Conservation (phyloP, 129 eudicot species). For the Oenanthe sinensis region DNA sequence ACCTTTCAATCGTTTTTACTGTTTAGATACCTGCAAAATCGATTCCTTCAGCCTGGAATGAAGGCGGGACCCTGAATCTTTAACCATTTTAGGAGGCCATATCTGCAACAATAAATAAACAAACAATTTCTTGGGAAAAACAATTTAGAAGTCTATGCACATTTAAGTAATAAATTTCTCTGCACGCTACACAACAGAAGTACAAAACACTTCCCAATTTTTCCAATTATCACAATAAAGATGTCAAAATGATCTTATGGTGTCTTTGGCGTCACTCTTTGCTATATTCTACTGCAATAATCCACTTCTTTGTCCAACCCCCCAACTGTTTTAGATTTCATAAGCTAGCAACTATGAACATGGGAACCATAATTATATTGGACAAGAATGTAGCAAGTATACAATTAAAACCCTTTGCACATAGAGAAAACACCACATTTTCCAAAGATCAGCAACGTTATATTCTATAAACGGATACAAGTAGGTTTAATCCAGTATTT, state of each 20-base stretch:
- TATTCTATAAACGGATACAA: neutral
- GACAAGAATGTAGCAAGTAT: neutral
- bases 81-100: conserved; percentile 98
- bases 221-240: neutral
- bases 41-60: conserved; percentile 84
- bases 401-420: neutral
- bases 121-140: neutral
- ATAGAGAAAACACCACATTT: neutral
- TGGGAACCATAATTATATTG: neutral
- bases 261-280: too few relatives aligned
- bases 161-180: neutral
- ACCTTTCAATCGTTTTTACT: neutral
- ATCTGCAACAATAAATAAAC: conserved; percentile 42
- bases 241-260: neutral
- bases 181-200: neutral
- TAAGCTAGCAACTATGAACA: neutral
- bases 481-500: neutral
- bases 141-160: neutral
- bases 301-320: neutral
- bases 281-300: neutral
- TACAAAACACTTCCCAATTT: neutral
- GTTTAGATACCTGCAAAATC: conserved; percentile 19
- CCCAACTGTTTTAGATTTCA: neutral
- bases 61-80: conserved; percentile 88
- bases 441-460: neutral